Conservation (phyloP, 169 alveolate genomes). For the Eimeria sp. region DNA sequence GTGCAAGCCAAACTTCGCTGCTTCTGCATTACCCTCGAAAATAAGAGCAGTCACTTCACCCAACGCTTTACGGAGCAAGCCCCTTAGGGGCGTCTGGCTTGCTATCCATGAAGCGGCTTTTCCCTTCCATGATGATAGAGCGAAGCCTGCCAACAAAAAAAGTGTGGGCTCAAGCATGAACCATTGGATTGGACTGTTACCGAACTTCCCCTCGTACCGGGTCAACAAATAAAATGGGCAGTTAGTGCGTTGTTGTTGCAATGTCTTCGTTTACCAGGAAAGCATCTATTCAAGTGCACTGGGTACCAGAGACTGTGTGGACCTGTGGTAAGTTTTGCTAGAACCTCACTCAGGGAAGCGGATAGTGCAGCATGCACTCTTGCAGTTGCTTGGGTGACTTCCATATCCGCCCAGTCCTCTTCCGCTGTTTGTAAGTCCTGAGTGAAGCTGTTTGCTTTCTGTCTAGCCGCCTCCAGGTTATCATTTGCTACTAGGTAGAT, state of each 20-base stretch:
- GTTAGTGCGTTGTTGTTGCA: not conserved
- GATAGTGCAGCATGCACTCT: slow-evolving; percentile 30
- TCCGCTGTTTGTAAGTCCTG: not conserved
- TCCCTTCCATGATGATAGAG: slow-evolving; percentile 49
- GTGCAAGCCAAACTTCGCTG: not conserved
- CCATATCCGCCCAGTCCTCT: not conserved
- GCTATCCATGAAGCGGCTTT: not conserved
- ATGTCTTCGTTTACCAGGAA: not conserved
- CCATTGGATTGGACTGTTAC: not conserved
- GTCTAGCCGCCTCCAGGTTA: not conserved
- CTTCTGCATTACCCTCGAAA: not conserved
- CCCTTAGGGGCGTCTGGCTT: not conserved
- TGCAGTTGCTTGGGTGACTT: slow-evolving; percentile 13
- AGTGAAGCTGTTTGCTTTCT: not conserved
- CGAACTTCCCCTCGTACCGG: not conserved
- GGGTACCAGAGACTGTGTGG: not conserved
- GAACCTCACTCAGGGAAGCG: slow-evolving; percentile 33
- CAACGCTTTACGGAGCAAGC: slow-evolving; percentile 27
- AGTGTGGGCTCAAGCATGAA: not conserved
- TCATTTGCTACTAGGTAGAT: not conserved
- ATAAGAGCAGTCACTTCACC: slow-evolving; percentile 35
- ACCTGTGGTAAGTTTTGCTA: not conserved
- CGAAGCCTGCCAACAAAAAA: not conserved
- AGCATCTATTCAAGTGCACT: not conserved
- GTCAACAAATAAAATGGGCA: not conserved